phyloP scores from a whole-genome alignment of 192 early-diverging fungal genomes.

The Backusella circina region DNA sequence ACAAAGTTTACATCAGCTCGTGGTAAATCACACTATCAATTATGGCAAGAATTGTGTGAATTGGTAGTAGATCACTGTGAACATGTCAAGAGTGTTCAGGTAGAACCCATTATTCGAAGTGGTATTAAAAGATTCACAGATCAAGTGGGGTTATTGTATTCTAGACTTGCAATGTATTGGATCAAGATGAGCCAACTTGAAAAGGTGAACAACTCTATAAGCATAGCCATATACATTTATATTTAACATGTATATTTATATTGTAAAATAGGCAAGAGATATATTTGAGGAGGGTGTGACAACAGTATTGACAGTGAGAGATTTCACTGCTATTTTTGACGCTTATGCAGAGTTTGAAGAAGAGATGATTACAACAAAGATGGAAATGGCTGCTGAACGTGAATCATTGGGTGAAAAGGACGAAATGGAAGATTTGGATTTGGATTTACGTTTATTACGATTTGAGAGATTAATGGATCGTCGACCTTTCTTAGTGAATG shows the following conservation, averaged over 20 bases:
- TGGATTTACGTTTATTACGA: constrained; percentile 82
- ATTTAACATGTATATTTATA: constrained; percentile 39
- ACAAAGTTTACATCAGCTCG: constrained; percentile 63
- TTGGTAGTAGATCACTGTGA: constrained; percentile 73
- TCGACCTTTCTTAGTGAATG: constrained; percentile 89
- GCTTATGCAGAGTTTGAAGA: constrained; percentile 94
- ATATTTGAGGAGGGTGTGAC: constrained; percentile 91
- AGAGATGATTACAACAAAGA: constrained; percentile 63
- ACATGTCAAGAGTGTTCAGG: constrained; percentile 62
- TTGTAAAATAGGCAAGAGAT: constrained; percentile 83
- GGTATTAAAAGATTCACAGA: constrained; percentile 81
- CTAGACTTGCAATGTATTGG: constrained; percentile 77
- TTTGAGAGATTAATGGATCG: constrained; percentile 92
- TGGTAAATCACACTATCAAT: constrained; percentile 66
- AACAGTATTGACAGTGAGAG: constrained; percentile 76
- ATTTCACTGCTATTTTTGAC: constrained; percentile 96
- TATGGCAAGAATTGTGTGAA: constrained; percentile 86
- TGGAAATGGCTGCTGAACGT: constrained; percentile 63
- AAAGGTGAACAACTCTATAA: constrained; percentile 31
- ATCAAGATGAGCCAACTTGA: constrained; percentile 76
- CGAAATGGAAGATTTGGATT: constrained; percentile 53
- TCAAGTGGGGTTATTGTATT: constrained; percentile 88
- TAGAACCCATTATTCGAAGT: constrained; percentile 79
- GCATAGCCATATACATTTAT: constrained; percentile 33
- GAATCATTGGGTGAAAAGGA: constrained; percentile 44